Percentiles rank a stretch among this genome's conserved stretches.
Conservation (phyloP, 2,329 filamentous ascomycete genomes). For the Fusarium praegraminearum region DNA sequence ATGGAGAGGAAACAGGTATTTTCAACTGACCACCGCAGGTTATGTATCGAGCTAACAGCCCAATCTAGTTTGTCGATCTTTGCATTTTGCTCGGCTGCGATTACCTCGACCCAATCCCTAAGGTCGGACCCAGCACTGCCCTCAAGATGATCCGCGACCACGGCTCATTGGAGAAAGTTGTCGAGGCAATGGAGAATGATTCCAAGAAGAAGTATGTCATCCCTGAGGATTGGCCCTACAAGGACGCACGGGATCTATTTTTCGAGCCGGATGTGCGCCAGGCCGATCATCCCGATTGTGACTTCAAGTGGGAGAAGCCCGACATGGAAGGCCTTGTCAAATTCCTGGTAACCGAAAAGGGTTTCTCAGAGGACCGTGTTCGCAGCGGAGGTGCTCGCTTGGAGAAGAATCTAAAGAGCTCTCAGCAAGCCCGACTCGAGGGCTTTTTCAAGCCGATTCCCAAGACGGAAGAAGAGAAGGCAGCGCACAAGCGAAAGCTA, state of each 20-base stretch:
- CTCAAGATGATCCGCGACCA: conserved; percentile 95
- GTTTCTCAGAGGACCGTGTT: conserved; percentile 95
- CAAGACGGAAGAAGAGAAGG: conserved; percentile 88
- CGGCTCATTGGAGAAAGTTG: conserved; percentile 86
- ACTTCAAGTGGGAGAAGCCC: conserved; percentile 98
- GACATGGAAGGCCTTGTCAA: conserved; percentile 90
- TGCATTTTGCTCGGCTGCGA: conserved; percentile 98
- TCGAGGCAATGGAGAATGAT: conserved; percentile 82
- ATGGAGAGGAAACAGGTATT: conserved; percentile 88
- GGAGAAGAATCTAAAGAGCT: conserved; percentile 89
- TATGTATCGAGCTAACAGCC: conserved; percentile 17
- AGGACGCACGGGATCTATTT: conserved; percentile 92
- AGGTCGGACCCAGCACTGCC: conserved; percentile 90
- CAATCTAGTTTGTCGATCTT: conserved; percentile 87
- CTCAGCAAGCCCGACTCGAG: conserved; percentile 90
- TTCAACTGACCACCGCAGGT: background rate
- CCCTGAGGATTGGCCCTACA: conserved; percentile 96
- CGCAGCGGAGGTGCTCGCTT: conserved; percentile 81
- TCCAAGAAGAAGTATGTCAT: conserved; percentile 83
- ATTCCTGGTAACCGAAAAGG: conserved; percentile 93
- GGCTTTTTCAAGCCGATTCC: conserved; percentile 96
- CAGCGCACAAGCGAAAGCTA: conserved; percentile 88
- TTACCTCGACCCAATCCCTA: conserved; percentile 96
- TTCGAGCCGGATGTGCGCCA: conserved; percentile 87
- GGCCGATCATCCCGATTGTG: conserved; percentile 87